Evolutionary conservation across 1,284 basidiomycete species (phyloP).

Genomic region (Termitomyces sp.): DNA sequence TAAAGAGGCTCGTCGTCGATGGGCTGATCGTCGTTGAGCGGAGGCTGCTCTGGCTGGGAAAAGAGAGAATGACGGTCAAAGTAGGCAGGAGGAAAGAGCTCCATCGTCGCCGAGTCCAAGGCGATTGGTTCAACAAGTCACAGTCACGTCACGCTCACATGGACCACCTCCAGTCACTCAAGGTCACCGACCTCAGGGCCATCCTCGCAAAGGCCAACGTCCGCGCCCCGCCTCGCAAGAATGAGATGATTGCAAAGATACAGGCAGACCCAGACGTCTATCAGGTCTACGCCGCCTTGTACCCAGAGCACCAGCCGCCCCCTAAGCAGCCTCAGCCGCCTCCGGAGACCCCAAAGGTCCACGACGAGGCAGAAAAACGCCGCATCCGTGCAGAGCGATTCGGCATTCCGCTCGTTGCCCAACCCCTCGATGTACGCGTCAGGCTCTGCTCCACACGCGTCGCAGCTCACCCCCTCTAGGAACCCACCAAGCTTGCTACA

Average conservation of each 20-base stretch:
- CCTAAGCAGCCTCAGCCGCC: conserved; percentile 36
- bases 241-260: conserved; percentile 62
- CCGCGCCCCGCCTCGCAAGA: conserved; percentile 57
- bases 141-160: conserved; percentile 23
- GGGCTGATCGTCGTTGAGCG: conserved; percentile 21
- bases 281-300: conserved; percentile 38
- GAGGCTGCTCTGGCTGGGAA: conserved; percentile 6
- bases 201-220: conserved; percentile 51
- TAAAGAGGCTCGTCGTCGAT: conserved; percentile 93
- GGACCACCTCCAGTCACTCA: conserved; percentile 59
- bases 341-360: not conserved
- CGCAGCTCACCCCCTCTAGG: conserved; percentile 30
- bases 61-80: conserved; percentile 23
- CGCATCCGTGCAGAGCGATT: conserved; percentile 64
- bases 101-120: conserved; percentile 41
- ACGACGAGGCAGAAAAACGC: conserved; percentile 50
- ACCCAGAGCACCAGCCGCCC: conserved; percentile 26
- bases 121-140: conserved; percentile 22
- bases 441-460: not conserved
- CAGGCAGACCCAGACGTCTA: conserved; percentile 47
- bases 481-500: conserved; percentile 41
- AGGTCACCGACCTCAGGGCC: conserved; percentile 65
- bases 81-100: conserved; percentile 57
- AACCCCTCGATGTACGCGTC: conserved; percentile 6
- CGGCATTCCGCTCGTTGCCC: conserved; percentile 57